phyloP scores from a whole-genome alignment of 1,284 basidiomycete species.

The Papiliotrema nemorosa region DNA sequence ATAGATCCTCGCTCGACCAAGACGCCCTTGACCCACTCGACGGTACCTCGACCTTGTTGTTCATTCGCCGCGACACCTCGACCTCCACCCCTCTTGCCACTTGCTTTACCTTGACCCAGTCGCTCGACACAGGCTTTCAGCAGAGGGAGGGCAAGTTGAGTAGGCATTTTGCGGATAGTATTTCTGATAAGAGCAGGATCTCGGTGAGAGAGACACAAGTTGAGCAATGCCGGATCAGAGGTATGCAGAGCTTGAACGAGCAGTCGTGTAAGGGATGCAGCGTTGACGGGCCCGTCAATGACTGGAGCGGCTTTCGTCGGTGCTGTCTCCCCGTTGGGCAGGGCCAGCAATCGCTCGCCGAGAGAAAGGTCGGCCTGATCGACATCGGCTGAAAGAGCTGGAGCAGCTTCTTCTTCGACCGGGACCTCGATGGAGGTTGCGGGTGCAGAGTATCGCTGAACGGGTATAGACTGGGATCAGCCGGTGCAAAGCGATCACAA shows the following conservation, averaged over 20 bases:
- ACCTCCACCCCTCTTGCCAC: conserved; percentile 55
- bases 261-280: conserved; percentile 86
- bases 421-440: conserved; percentile 28
- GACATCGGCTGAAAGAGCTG: conserved; percentile 59
- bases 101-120: conserved; percentile 76
- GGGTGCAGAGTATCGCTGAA: conserved; percentile 45
- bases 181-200: conserved; percentile 76
- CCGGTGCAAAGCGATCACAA: background rate
- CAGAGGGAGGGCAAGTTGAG: conserved; percentile 83
- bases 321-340: conserved; percentile 54
- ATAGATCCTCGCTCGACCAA: conserved; percentile 85
- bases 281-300: conserved; percentile 58
- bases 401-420: conserved; percentile 43
- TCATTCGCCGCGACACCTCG: conserved; percentile 78
- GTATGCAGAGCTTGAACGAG: conserved; percentile 96
- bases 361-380: conserved; percentile 84
- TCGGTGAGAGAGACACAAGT: conserved; percentile 82
- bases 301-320: conserved; percentile 20
- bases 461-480: conserved; percentile 16
- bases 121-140: conserved; percentile 87
- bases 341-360: conserved; percentile 75
- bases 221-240: conserved; percentile 80
- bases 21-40: conserved; percentile 86
- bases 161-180: conserved; percentile 81
- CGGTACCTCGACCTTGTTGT: conserved; percentile 74